Evolutionary conservation across 176 grass and related monocot genomes (phyloP).

Genomic region (Saccharum spontaneum): DNA sequence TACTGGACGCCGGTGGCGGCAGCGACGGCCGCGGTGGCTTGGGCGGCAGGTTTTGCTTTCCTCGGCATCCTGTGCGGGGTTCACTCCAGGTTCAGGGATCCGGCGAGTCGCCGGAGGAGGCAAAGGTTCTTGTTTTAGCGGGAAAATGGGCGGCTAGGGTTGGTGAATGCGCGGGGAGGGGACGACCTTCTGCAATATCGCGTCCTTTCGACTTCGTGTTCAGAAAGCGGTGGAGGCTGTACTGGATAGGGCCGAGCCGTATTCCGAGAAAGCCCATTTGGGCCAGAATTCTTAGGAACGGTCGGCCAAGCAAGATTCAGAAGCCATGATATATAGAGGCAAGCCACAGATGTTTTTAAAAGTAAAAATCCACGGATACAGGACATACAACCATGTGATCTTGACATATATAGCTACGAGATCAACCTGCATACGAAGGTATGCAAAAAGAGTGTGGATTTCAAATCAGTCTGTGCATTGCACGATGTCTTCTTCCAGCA

Average conservation of each 20-base stretch:
- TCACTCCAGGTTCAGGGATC: background rate
- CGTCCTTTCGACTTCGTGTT: background rate
- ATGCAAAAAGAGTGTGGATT: background rate
- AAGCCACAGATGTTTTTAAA: too few relatives aligned
- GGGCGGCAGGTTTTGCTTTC: background rate
- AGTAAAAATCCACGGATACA: background rate
- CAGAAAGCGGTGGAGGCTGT: background rate
- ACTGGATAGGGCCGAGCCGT: background rate
- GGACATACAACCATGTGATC: background rate
- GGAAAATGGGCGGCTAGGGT: slow-evolving; percentile 30
- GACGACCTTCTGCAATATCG: background rate
- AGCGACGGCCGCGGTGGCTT: background rate
- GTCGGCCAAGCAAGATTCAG: background rate
- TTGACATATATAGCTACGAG: background rate
- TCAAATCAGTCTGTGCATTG: background rate
- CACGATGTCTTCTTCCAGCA: background rate
- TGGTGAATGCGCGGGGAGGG: slow-evolving; percentile 12
- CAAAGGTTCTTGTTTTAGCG: slow-evolving; percentile 31
- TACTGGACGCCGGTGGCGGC: slow-evolving; percentile 10
- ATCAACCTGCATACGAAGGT: background rate
- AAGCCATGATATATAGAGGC: background rate
- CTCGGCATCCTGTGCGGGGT: slow-evolving; percentile 38
- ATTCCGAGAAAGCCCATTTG: background rate
- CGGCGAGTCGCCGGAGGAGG: slow-evolving; percentile 27
- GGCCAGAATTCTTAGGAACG: background rate